Conservation (phyloP, 148 eudicot genomes). For the Selenicereus undatus region DNA sequence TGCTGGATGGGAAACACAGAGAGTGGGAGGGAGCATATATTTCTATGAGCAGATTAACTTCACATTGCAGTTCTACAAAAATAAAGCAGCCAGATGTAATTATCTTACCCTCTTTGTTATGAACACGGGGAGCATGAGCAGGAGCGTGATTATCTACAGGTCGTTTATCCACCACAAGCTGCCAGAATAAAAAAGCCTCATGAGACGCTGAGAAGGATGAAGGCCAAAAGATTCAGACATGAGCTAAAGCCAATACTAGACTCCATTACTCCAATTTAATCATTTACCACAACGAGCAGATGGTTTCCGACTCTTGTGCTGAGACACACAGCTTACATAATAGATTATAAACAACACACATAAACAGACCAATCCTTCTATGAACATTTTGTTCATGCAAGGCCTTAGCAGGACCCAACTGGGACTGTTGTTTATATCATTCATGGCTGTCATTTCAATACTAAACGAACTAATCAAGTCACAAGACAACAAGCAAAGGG, state of each 20-base stretch:
- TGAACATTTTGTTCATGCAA: background rate
- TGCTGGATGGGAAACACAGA: background rate
- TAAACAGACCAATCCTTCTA: background rate
- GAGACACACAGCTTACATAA: background rate
- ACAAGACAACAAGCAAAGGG: background rate
- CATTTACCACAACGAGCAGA: no score
- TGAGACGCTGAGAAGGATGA: background rate
- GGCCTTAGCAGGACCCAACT: background rate
- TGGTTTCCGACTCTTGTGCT: background rate
- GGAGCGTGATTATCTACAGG: constrained; percentile 41
- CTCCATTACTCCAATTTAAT: background rate
- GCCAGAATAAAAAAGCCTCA: constrained; percentile 20
- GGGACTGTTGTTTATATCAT: background rate
- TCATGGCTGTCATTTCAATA: constrained; percentile 8
- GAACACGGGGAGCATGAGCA: constrained; percentile 44
- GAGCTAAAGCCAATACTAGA: background rate
- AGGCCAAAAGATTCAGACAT: background rate
- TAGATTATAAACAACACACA: background rate
- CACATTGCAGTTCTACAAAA: background rate
- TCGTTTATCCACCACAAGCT: constrained; percentile 74
- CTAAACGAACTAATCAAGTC: background rate
- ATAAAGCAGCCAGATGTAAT: background rate
- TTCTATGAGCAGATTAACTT: background rate
- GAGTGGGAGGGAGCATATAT: background rate
- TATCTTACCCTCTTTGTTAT: constrained; percentile 53